phyloP scores from a whole-genome alignment of 1,139 yeast species.

The Chernovozyma aurita region DNA sequence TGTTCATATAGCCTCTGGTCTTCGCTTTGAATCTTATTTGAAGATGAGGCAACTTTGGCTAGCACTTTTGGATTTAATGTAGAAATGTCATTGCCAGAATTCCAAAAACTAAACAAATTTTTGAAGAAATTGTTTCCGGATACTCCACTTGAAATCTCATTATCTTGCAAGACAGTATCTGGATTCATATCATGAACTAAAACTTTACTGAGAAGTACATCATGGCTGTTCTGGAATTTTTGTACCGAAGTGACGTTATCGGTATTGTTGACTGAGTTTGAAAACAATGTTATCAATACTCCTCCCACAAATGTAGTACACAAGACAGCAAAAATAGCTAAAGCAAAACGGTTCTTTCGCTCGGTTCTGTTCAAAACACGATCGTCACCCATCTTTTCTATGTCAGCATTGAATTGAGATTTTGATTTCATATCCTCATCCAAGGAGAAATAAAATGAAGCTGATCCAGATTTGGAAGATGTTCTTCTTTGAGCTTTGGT shows the following conservation, averaged over 20 bases:
- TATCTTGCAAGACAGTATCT: neutral
- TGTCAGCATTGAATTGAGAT: neutral
- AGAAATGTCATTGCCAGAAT: neutral
- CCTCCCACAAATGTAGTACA: neutral
- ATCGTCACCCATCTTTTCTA: neutral
- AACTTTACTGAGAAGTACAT: slow-evolving; percentile 3
- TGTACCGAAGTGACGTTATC: neutral
- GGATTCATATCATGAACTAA: neutral
- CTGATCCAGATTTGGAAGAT: slow-evolving; percentile 3
- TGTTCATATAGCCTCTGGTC: neutral
- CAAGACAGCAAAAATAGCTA: neutral
- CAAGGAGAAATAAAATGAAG: slow-evolving; percentile 1
- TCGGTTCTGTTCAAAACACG: neutral
- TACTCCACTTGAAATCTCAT: neutral
- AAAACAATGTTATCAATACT: neutral
- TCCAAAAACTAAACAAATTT: neutral
- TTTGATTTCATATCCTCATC: neutral
- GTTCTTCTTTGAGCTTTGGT: slow-evolving; percentile 2
- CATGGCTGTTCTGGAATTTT: slow-evolving; percentile 3
- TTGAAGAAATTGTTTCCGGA: neutral
- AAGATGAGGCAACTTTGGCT: neutral
- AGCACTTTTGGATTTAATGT: neutral
- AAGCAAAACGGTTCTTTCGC: neutral
- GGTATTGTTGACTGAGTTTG: neutral
- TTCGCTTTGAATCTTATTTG: neutral